Percentiles rank a stretch among this genome's conserved stretches.
These are phyloP conservation scores for Ananas comosus DNA, from an alignment of 176 grass and related monocot species.

Conservation along the genomic window DNA sequence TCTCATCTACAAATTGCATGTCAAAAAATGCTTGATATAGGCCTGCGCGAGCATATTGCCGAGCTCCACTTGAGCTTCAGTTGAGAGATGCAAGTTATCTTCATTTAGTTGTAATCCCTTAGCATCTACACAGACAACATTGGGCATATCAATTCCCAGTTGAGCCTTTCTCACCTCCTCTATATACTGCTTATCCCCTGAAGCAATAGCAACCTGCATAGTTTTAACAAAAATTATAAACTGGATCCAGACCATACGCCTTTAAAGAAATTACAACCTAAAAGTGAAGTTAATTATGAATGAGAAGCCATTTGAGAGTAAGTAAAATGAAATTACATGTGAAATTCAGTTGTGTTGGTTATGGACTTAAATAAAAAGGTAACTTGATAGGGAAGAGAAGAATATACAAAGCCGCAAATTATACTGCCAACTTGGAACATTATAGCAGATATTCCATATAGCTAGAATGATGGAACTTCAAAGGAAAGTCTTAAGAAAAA, in stretches of 20 bases:
- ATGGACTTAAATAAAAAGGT: no score
- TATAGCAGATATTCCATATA: no score
- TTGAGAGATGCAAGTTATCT: conserved; percentile 70
- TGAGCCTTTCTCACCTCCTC: conserved; percentile 74
- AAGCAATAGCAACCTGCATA: conserved; percentile 77
- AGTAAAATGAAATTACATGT: not conserved
- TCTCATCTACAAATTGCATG: conserved; percentile 14
- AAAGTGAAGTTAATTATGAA: no score
- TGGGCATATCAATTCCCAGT: conserved; percentile 42
- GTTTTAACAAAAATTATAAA: not conserved
- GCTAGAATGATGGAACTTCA: no score
- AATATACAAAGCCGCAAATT: no score
- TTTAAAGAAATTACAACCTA: no score
- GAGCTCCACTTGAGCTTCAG: conserved; percentile 72
- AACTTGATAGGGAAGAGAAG: no score
- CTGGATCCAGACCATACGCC: not conserved
- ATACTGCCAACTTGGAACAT: no score
- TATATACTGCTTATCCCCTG: conserved; percentile 51
- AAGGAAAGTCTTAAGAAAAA: no score
- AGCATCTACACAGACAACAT: conserved; percentile 80
- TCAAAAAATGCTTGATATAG: conserved; percentile 38
- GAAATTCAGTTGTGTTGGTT: no score
- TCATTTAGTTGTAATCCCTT: conserved; percentile 53
- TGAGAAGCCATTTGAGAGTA: no score
- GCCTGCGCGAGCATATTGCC: conserved; percentile 69